phyloP scores from a whole-genome alignment of 768 basidiomycete species.

The Rubroboletus pulcherrimus region DNA sequence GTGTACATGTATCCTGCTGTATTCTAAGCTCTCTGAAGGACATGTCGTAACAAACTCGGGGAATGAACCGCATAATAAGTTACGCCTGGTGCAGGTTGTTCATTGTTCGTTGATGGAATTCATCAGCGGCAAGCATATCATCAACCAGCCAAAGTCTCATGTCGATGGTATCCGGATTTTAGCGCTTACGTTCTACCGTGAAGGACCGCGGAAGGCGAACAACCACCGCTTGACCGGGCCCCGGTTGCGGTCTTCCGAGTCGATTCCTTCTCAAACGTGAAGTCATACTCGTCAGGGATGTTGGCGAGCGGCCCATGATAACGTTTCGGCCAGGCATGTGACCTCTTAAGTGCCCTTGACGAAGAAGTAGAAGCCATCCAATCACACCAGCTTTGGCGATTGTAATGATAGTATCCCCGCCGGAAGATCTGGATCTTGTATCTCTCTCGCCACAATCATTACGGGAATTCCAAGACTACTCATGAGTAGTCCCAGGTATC shows the following conservation, averaged over 20 bases:
- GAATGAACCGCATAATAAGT: not conserved
- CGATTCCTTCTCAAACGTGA: not conserved
- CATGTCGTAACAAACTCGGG: not conserved
- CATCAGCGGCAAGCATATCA: not conserved
- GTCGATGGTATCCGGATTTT: not conserved
- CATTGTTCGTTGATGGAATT: not conserved
- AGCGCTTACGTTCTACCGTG: not conserved
- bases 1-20: not conserved
- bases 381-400: not conserved
- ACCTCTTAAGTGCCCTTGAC: not conserved
- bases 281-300: not conserved
- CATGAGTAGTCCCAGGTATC: too few relatives aligned
- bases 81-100: not conserved
- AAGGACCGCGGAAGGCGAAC: not conserved
- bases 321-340: too few relatives aligned
- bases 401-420: conserved; percentile 4
- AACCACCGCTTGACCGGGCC: too few relatives aligned
- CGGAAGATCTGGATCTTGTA: not conserved
- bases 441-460: not conserved
- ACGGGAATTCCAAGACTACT: not conserved
- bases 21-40: not conserved
- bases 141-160: not conserved
- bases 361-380: not conserved
- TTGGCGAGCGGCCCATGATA: not conserved
- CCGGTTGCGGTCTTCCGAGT: not conserved